These are phyloP conservation scores for Psidium friedrichsthalianum DNA, from an alignment of 345 rosid species.

Conservation along the genomic window DNA sequence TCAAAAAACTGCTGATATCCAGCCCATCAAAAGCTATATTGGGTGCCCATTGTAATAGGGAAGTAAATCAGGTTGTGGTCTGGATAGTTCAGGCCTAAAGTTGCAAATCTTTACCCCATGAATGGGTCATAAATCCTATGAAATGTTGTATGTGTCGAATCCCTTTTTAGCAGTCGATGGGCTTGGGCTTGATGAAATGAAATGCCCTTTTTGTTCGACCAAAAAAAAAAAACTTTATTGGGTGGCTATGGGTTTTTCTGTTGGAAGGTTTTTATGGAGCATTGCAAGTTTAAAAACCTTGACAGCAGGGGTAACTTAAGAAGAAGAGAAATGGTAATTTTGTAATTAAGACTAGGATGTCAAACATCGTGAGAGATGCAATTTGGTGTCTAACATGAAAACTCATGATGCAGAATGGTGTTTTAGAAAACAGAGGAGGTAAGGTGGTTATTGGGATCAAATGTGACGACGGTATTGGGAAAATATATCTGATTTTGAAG, in stretches of 20 bases:
- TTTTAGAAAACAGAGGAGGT: not conserved
- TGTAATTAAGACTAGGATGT: not conserved
- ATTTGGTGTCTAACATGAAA: not conserved
- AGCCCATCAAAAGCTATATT: not conserved
- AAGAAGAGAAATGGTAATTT: not conserved
- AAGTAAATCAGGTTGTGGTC: too few species aligned
- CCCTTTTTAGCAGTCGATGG: too few species aligned
- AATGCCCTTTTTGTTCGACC: too few species aligned
- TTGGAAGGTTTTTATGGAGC: not conserved
- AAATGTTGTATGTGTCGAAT: too few species aligned
- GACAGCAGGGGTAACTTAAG: not conserved
- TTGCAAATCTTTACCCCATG: too few species aligned
- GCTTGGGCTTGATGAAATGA: too few species aligned
- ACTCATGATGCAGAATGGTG: not conserved
- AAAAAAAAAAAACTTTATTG: not conserved
- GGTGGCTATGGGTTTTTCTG: not conserved
- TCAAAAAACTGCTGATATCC: too few species aligned
- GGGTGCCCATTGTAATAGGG: too few species aligned
- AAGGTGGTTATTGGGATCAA: not conserved
- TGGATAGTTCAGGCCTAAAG: too few species aligned
- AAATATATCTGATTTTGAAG: too few species aligned
- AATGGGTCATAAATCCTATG: too few species aligned
- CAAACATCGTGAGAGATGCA: not conserved
- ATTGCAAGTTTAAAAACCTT: not conserved
- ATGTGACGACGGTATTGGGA: not conserved